Evolutionary conservation across 495 filamentous ascomycete species (phyloP).

Genomic region (Aspergillus nanangensis): DNA sequence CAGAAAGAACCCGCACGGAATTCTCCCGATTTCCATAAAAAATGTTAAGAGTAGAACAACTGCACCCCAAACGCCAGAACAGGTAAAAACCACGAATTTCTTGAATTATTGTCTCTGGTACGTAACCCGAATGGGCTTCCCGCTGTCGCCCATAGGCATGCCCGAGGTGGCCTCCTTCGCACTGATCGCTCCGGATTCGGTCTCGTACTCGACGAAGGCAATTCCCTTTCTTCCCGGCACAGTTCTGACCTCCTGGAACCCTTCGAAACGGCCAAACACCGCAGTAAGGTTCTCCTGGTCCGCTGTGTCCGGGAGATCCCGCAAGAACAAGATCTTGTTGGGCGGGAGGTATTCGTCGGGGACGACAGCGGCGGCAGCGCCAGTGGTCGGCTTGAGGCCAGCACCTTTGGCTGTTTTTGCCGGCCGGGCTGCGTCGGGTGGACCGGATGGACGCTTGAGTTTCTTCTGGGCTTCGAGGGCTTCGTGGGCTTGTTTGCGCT

Average conservation of each 20-base stretch:
- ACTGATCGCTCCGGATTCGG: constrained; percentile 80
- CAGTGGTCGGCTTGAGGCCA: constrained; percentile 75
- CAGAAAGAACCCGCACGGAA: constrained; percentile 4
- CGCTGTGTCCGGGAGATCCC: constrained; percentile 85
- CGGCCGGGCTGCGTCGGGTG: constrained; percentile 53
- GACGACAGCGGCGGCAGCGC: constrained; percentile 67
- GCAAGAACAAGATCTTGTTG: constrained; percentile 96
- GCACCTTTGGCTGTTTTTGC: constrained; percentile 70
- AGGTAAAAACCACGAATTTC: constrained; percentile 7
- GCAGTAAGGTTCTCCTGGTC: constrained; percentile 72
- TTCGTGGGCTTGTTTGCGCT: constrained; percentile 87
- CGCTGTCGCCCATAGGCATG: constrained; percentile 74
- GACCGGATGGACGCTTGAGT: constrained; percentile 66
- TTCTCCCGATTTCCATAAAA: constrained; percentile 20
- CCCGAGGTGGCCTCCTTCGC: constrained; percentile 93
- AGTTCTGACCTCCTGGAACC: constrained; percentile 87
- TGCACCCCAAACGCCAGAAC: constrained; percentile 34
- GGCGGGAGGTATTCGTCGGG: constrained; percentile 97
- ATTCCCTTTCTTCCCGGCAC: constrained; percentile 86
- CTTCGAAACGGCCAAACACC: constrained; percentile 87
- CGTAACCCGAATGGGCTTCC: constrained; percentile 72
- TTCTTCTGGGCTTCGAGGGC: constrained; percentile 77
- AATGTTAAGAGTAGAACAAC: constrained; percentile 8
- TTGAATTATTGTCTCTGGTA: constrained; percentile 76
- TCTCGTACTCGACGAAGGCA: constrained; percentile 95